phyloP scores from a whole-genome alignment of 257 asterid genomes.

The Solanum ossicruentum region DNA sequence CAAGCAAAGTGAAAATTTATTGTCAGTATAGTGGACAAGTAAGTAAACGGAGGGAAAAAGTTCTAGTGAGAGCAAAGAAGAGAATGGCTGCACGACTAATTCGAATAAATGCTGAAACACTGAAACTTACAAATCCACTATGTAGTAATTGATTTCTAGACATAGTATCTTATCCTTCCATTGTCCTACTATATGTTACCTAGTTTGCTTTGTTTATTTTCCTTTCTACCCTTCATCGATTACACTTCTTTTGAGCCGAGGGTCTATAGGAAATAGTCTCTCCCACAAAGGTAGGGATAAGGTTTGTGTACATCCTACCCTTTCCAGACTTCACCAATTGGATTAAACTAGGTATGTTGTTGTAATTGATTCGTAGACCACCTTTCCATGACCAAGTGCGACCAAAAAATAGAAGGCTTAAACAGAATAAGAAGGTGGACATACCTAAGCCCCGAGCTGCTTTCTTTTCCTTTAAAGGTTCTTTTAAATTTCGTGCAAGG shows the following conservation, averaged over 20 bases:
- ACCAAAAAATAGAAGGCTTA: background rate
- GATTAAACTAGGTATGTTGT: background rate
- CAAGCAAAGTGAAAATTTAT: background rate
- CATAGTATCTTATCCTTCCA: background rate
- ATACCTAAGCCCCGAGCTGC: conserved; percentile 98
- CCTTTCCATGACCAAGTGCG: background rate
- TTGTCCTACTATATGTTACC: background rate
- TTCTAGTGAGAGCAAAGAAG: background rate
- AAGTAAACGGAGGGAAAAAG: background rate
- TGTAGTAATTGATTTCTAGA: background rate
- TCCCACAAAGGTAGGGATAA: background rate
- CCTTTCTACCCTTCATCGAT: background rate
- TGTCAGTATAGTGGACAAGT: background rate
- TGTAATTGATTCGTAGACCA: background rate
- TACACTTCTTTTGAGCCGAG: background rate
- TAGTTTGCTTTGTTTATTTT: background rate
- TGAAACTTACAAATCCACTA: background rate
- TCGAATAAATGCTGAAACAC: background rate
- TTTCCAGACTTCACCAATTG: too few relatives aligned
- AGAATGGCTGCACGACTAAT: background rate
- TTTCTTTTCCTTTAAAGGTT: conserved; percentile 86
- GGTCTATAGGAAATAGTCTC: background rate
- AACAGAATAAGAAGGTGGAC: background rate
- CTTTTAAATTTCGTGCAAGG: conserved; percentile 67
- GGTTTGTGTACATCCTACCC: background rate